Conservation (phyloP, 768 basidiomycete genomes). For the Termitomyces sp. region DNA sequence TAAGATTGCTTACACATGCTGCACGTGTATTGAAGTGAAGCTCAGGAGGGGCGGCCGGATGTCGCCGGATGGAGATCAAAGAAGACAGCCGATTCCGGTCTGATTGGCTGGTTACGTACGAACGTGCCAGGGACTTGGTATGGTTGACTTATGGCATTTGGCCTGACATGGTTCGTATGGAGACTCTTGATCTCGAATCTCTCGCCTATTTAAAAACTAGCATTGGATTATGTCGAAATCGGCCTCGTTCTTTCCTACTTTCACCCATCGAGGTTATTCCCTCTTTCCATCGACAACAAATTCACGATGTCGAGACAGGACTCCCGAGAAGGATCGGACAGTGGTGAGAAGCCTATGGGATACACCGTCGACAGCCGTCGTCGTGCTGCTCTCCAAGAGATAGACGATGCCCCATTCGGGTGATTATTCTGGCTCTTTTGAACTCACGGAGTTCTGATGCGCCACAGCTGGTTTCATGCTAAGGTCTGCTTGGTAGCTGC, state of each 20-base stretch:
- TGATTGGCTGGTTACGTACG: constrained; percentile 24
- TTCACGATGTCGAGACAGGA: constrained; percentile 25
- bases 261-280: background rate
- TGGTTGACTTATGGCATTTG: background rate
- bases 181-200: constrained; percentile 4
- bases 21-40: background rate
- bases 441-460: background rate
- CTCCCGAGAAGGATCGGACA: constrained; percentile 27
- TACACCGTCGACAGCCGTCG: constrained; percentile 63
- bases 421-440: constrained; percentile 19
- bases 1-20: no score
- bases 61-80: background rate
- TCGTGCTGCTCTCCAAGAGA: constrained; percentile 75
- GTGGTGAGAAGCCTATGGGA: constrained; percentile 23
- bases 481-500: constrained; percentile 69
- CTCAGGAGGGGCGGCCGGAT: background rate
- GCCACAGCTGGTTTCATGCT: constrained; percentile 73
- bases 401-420: constrained; percentile 86
- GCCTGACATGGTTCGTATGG: constrained; percentile 2
- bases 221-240: background rate
- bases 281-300: constrained; percentile 1
- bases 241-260: background rate
- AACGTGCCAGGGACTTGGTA: constrained; percentile 28
- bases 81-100: constrained; percentile 8
- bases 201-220: constrained; percentile 3